A percentile compares a stretch with the other conserved stretches of the same genome.
Evolutionary conservation across 148 eudicot species (phyloP).

Genomic region (Fallopia convolvulus): DNA sequence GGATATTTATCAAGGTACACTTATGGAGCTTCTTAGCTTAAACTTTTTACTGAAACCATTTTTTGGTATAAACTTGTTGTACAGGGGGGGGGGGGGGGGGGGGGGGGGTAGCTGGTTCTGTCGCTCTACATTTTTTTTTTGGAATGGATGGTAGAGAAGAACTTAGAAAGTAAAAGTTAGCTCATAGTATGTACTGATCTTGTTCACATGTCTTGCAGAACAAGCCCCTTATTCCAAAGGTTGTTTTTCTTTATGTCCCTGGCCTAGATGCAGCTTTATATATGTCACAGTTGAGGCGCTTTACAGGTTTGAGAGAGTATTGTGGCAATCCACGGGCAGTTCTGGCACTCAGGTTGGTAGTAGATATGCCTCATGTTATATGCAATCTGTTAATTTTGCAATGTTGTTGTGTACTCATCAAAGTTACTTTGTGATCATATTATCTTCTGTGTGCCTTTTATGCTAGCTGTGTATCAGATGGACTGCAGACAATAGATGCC

Average conservation of each 20-base stretch:
- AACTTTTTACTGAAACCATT: not conserved
- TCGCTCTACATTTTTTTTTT: not conserved
- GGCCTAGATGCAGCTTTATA: constrained; percentile 90
- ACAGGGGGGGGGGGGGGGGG: too few relatives aligned
- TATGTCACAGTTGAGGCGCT: constrained; percentile 59
- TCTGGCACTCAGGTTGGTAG: constrained; percentile 51
- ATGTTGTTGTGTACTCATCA: not conserved
- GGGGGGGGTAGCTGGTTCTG: not conserved
- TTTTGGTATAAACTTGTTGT: not conserved
- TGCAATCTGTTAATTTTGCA: not conserved
- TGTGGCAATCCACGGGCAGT: constrained; percentile 85
- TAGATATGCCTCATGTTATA: not conserved
- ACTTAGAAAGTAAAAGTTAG: not conserved
- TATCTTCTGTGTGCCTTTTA: constrained; percentile 10
- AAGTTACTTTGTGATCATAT: not conserved
- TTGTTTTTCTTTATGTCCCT: constrained; percentile 85
- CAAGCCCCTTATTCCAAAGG: constrained; percentile 65
- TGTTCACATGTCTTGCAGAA: constrained; percentile 21
- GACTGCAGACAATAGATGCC: constrained; percentile 83
- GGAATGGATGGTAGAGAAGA: not conserved
- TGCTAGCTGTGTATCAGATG: constrained; percentile 67
- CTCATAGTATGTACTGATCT: not conserved
- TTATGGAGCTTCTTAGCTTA: not conserved
- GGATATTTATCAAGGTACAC: constrained; percentile 58
- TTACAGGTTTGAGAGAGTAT: constrained; percentile 53